Conservation (phyloP, 2,329 filamentous ascomycete species). For the Mollisiaceae sp. region DNA sequence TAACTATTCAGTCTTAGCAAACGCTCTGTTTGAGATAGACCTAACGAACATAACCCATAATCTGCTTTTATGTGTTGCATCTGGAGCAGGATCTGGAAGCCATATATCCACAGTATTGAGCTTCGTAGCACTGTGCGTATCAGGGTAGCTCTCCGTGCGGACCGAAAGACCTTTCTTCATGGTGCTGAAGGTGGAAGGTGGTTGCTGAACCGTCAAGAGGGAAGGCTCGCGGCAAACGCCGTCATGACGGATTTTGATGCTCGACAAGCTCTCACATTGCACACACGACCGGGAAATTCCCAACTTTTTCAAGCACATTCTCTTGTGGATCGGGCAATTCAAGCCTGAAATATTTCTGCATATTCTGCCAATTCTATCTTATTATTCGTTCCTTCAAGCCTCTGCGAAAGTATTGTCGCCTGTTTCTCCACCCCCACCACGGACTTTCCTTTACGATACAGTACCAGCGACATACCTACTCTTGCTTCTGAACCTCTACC, state of each 20-base stretch:
- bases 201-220: slow-evolving; percentile 5
- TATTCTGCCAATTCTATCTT: background rate
- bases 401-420: background rate
- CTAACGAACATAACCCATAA: background rate
- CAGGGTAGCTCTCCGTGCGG: slow-evolving; percentile 20
- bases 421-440: slow-evolving; percentile 4
- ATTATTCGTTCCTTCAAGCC: background rate
- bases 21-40: background rate
- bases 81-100: background rate
- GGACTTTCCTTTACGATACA: background rate
- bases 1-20: slow-evolving; percentile 22
- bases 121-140: slow-evolving; percentile 20
- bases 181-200: background rate
- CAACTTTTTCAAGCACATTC: slow-evolving; percentile 1
- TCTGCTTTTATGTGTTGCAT: background rate
- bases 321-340: slow-evolving; percentile 2
- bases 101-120: slow-evolving; percentile 28
- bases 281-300: slow-evolving; percentile 11
- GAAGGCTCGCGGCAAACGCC: slow-evolving; percentile 5
- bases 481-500: background rate
- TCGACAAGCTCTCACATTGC: background rate
- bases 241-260: slow-evolving; percentile 12
- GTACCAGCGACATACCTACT: background rate
- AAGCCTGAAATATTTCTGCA: background rate
- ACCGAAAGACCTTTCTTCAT: slow-evolving; percentile 2